Base-by-base conservation (phyloP, 139 green algal genomes). In the Chlorella sp. region DNA sequence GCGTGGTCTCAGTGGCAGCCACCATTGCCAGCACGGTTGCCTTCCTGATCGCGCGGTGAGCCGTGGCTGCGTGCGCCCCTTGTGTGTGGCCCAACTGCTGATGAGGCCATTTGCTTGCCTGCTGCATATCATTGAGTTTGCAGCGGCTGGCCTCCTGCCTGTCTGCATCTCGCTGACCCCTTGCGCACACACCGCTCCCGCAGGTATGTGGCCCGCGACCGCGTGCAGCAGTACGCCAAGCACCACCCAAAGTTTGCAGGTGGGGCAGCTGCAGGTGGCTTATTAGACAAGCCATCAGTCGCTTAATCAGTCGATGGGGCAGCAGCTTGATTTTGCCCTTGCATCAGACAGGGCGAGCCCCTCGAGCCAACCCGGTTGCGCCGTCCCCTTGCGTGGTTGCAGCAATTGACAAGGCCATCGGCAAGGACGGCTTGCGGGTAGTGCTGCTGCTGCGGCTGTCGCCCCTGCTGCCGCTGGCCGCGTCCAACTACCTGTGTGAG, bases 321-420 rank as follows among this genome's bases (percentile, higher is more conserved):
- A 17, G 56, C 11, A 65, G 56, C 22, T 24, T 24, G 4, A 3
- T 65, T 17, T 20, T n/a, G 17, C 34, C 60, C 60, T 36, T 68
- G 60, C 24, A 6, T 22, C 22, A 11, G 9, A 30, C 6, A 26
- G 5, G 34, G 22, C 11, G 56, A 20, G 3, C 4, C 11, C 16
- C 56, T 68, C 28, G 1, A 20, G 40, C 8, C 40, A 77, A 43
- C 38, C 28, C 4, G 62, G 62, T 26, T 46, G 22, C 24, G 83
- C 87, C 30, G 94, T 95, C 82, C 86, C 89, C 26, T 89, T 94
- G 41, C 96, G 2, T 60, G 51, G 14, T 98, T 80, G 90, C 89
- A 3, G 96, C 96, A 7, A 96, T 99, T 77, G 97, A 99, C 86
- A 81, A 84, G 1, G 96, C 96, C 6, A 98, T 99, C 38, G 94